Evolutionary conservation across 2,329 filamentous ascomycete genomes (phyloP), one percentile per base, ranked within the genome.

Genomic region (Fusarium multiceps): DNA sequence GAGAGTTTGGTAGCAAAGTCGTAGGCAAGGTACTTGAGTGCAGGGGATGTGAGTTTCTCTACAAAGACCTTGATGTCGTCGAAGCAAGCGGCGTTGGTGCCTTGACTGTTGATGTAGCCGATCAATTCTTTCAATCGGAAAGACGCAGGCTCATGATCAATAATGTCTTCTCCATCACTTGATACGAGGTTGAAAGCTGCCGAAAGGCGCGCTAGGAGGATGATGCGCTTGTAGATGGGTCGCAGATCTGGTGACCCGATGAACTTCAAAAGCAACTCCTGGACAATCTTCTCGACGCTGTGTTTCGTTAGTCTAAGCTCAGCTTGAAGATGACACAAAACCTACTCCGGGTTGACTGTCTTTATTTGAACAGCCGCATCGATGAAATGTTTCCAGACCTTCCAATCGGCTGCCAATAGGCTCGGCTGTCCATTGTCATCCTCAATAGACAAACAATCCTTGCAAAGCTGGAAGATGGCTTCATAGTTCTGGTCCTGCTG

Each of bases 51-150:
- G 1, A 89, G 78, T 21, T 77, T 74, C 42, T 83, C 80, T 5
- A 84, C 75, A 57, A 84, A 85, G 2, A 68, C 65, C 63, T 82
- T 85, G 42, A 86, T 70, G 50, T 86, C 85, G 34, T 82, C 80
- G 57, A 87, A 87, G 58, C 79, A 84, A 9, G 80, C 78, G 7
- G 78, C 74, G n/a, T 77, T 80, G 0, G 66, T 65, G n/a, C 74
- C 76, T 55, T 83, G 78, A 34, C 78, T 75, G 4, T 78, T 66
- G 21, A 84, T 72, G 46, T 82, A 82, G 14, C 74, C 71, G 14
- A 79, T 59, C 13, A 86, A 63, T 32, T 80, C 79, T 18, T 62
- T 69, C 7, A 82, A 55, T 14, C 80, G 75, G 14, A 78, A 53
- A 2, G 80, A 81, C 1, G 61, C 57, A 9, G 77, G 76, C 28